Evolutionary conservation across 164 flowering plant species (phyloP).

Genomic region (Nymphaea thermarum): DNA sequence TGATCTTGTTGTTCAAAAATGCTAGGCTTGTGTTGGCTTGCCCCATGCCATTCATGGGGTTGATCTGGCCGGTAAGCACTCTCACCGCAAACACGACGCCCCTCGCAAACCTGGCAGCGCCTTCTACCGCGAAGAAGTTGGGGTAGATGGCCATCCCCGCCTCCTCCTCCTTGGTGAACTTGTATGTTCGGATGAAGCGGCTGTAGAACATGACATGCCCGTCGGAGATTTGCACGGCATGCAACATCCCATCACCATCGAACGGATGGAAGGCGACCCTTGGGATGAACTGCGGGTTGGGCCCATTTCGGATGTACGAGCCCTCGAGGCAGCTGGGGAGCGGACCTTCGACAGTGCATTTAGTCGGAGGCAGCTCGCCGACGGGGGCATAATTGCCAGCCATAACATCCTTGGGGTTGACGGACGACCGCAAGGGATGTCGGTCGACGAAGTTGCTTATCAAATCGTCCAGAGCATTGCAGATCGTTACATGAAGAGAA

Average conservation of each 20-base stretch:
- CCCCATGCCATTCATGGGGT: slow-evolving; percentile 49
- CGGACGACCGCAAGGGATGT: slow-evolving; percentile 39
- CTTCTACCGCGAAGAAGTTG: slow-evolving; percentile 50
- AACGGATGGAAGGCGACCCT: slow-evolving; percentile 78
- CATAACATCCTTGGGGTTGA: slow-evolving; percentile 50
- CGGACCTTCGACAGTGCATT: slow-evolving; percentile 43
- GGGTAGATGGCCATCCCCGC: slow-evolving; percentile 40
- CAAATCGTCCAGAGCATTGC: slow-evolving; percentile 34
- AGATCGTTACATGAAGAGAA: slow-evolving; percentile 15
- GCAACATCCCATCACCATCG: slow-evolving; percentile 96
- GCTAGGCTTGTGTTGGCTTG: slow-evolving; percentile 69
- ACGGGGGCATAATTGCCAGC: slow-evolving; percentile 72
- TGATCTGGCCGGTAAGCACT: slow-evolving; percentile 35
- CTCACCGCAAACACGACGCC: slow-evolving; percentile 35
- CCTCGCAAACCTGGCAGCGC: slow-evolving; percentile 35
- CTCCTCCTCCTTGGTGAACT: slow-evolving; percentile 31
- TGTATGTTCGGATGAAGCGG: slow-evolving; percentile 68
- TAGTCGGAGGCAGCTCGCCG: slow-evolving; percentile 68
- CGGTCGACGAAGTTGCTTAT: slow-evolving; percentile 56
- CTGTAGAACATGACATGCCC: slow-evolving; percentile 63
- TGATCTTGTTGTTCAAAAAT: slow-evolving; percentile 33
- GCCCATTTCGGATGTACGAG: slow-evolving; percentile 79
- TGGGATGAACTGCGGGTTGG: slow-evolving; percentile 73
- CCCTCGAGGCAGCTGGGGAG: slow-evolving; percentile 62
- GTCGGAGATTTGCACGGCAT: slow-evolving; percentile 37